Evolutionary conservation across 371 early-diverging fungal species (phyloP).

Genomic region (Saksenaea vasiformis): DNA sequence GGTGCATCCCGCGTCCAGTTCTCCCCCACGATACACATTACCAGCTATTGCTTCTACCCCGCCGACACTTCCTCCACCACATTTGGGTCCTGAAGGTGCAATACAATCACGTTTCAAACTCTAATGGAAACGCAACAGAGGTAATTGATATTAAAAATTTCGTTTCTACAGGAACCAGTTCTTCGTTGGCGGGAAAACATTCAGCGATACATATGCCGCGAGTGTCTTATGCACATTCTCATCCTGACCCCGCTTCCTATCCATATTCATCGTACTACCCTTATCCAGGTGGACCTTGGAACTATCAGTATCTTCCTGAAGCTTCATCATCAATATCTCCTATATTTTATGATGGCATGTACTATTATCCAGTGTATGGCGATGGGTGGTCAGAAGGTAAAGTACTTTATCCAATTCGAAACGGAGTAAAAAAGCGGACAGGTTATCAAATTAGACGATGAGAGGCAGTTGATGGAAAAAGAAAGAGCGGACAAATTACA

Average conservation of each 20-base stretch:
- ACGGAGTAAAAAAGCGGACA: neutral
- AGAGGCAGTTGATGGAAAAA: neutral
- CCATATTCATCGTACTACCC: constrained; percentile 1
- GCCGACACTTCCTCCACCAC: neutral
- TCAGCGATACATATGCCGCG: neutral
- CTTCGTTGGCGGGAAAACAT: neutral
- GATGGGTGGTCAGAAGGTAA: neutral
- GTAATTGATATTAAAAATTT: neutral
- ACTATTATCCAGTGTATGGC: neutral
- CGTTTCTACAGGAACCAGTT: neutral
- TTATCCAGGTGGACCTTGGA: neutral
- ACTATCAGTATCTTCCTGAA: neutral
- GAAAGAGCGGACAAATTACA: neutral
- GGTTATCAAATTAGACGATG: neutral
- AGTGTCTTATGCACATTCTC: neutral
- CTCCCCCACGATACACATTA: neutral
- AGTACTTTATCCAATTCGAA: neutral
- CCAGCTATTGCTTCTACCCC: neutral
- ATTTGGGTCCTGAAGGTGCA: neutral
- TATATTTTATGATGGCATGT: neutral
- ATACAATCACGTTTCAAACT: neutral
- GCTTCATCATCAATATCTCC: neutral
- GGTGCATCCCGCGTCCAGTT: neutral
- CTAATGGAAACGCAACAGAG: neutral
- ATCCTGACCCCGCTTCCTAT: neutral